Base-by-base conservation (phyloP, 2,329 filamentous ascomycete species). In the Neopestalotiopsis sp. region DNA sequence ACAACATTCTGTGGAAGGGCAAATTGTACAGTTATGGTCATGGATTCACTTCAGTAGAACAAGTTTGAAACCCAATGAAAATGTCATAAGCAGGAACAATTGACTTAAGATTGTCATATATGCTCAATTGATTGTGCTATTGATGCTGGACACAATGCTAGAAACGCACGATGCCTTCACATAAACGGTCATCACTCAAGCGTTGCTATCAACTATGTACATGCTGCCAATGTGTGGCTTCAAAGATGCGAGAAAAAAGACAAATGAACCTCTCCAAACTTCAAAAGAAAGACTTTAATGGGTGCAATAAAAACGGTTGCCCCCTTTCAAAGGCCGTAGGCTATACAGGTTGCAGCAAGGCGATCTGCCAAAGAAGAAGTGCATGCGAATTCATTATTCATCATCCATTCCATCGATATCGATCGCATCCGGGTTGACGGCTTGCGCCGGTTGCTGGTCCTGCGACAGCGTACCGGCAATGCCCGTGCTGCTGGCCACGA, bases 381-480 rank as follows among this genome's bases (percentile, higher is more conserved):
- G 24, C 14, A 42, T 42, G 30, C 30, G 60, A 63, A 65, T 62
- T 28, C 72, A 75, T 68, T 85, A 81, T n/a, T 52, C 45, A 73
- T 92, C 90, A 78, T 93, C 91, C 81, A 92, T 85, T 72, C 83
- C 90, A 79, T 96, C 92, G 73, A 94, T 86, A 75, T 94, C 89
- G 78, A 97, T 96, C 30, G 93, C 94, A 77, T 97, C 94, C 2
- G 94, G 94, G 77, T 97, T 97, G 5, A 87, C 85, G 13, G 89
- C 81, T 24, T 85, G 82, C 20, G 81, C 79, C 56, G 79, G 77
- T 69, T 84, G 80, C 24, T 79, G 78, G n/a, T 81, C 75, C 49
- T 81, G 76, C 42, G 75, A 72, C 73, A 89, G 88, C 28, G 89
- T 89, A 13, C 88, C 90, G 74, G 92, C 87, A 1, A 91, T 88